These are phyloP conservation scores for Cordyceps fumosorosea DNA, from an alignment of 2,329 filamentous ascomycete genomes.

Conservation along the genomic window DNA sequence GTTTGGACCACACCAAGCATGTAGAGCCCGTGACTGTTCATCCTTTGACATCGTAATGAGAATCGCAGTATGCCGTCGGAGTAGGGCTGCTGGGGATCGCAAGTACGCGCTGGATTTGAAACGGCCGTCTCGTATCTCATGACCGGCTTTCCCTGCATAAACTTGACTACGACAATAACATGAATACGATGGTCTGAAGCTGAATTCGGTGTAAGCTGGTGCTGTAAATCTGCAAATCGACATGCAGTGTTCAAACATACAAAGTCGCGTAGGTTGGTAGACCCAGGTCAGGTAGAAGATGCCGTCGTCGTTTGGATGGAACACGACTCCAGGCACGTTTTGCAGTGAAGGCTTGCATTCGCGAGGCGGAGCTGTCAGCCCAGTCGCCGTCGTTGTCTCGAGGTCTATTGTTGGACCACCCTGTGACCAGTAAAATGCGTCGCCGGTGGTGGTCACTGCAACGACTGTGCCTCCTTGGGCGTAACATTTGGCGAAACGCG, in stretches of 20 bases:
- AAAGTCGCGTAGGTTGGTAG: not conserved
- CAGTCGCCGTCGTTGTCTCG: not conserved
- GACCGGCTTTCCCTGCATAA: not conserved
- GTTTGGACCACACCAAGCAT: conserved; percentile 7
- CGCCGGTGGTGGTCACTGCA: not conserved
- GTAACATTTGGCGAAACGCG: conserved; percentile 9
- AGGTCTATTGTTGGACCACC: conserved; percentile 3
- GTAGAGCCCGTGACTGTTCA: conserved; percentile 11
- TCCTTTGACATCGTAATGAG: conserved; percentile 11
- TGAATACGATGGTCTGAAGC: conserved; percentile 7
- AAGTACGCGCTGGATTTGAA: not conserved
- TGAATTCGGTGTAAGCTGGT: not conserved
- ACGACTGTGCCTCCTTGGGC: not conserved
- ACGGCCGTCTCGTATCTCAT: conserved; percentile 5
- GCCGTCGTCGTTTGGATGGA: not conserved
- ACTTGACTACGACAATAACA: conserved; percentile 9
- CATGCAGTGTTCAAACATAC: not conserved
- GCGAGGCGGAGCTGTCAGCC: not conserved
- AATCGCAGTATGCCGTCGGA: conserved; percentile 4
- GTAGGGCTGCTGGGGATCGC: not conserved
- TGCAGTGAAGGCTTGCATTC: not conserved
- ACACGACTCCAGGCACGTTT: not conserved
- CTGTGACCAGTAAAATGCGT: conserved; percentile 10
- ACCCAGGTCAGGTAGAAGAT: conserved; percentile 3
- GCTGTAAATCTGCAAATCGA: not conserved